Evolutionary conservation across 441 rosid species (phyloP), one percentile per base, ranked within the genome.

Genomic region (Populus hybrid): DNA sequence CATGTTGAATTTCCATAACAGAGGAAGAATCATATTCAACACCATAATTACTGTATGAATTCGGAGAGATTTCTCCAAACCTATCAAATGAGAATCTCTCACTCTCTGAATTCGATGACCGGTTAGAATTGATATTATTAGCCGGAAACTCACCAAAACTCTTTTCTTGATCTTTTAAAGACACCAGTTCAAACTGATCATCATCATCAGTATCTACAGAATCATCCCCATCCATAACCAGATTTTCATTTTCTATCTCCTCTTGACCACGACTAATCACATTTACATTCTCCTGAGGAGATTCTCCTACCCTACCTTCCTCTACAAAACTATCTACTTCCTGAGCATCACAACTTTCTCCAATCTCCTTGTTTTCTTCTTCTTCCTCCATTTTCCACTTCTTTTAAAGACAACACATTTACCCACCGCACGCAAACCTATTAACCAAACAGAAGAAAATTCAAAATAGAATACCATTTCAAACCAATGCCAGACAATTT

Each of bases 121-220:
- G 77, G 77, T 83, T 89, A 68, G 86, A 83, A 75, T 83, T 87
- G 72, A 73, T 74, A 28, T 56, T 59, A 6, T 74, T 83, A 79
- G 56, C 81, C 9, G 74, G 86, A 76, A 77, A 73, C 78, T 80
- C 88, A 56, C 72, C 78, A 59, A 72, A 81, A 79, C 76, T 69
- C 82, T 84, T 89, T 11, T 88, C 93, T 79, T 92, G 98, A 86
- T 91, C 95, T 84, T 85, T 89, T 64, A 93, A 85, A 78, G 92
- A 93, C n/a, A 96, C 96, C 74, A 87, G 97, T 84, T 93, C 98
- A 84, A 96, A 93, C 80, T 91, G 92, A 29, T 84, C 98, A 74
- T 91, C 98, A 21, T 90, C 92, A 68, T 72, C 83, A 65, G 84
- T 68, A 78, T 79, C 78, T 67, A 73, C 80, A 78, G 91, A 83